These are phyloP conservation scores for Russula emetica DNA, from an alignment of 768 basidiomycete species.

Conservation along the genomic window DNA sequence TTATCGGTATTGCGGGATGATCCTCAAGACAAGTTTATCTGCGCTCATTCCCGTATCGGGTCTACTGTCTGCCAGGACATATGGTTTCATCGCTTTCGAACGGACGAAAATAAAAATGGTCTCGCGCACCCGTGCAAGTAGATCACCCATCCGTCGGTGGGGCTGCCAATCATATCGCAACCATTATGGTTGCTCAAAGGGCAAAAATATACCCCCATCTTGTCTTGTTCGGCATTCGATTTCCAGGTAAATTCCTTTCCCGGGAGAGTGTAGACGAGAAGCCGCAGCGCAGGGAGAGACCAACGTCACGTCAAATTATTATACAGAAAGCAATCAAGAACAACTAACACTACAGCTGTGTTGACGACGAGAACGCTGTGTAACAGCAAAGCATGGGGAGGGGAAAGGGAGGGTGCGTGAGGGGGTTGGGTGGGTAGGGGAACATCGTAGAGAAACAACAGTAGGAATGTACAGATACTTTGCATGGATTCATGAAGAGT, in stretches of 20 bases:
- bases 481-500: neutral
- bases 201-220: neutral
- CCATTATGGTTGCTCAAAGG: too few species aligned
- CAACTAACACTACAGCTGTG: constrained; percentile 17
- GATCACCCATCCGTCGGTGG: too few species aligned
- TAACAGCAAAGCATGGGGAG: neutral
- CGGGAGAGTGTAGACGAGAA: neutral
- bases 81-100: too few species aligned
- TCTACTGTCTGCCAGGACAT: too few species aligned
- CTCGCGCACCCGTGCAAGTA: too few species aligned
- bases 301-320: neutral
- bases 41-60: too few species aligned
- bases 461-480: neutral
- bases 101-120: too few species aligned
- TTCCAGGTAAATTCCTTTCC: neutral
- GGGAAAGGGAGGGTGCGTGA: neutral
- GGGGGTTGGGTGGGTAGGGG: neutral
- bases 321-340: constrained; percentile 10
- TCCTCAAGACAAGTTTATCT: too few species aligned
- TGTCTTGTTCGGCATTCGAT: neutral
- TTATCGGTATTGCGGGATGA: too few species aligned
- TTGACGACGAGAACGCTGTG: neutral
- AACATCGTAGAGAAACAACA: neutral
- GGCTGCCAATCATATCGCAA: too few species aligned
- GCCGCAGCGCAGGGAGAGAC: neutral